A percentile compares a stretch with the other conserved stretches of the same genome.
These are phyloP conservation scores for Cyclotella cryptica DNA, from an alignment of 108 stramenopile genomes.

Conservation along the genomic window DNA sequence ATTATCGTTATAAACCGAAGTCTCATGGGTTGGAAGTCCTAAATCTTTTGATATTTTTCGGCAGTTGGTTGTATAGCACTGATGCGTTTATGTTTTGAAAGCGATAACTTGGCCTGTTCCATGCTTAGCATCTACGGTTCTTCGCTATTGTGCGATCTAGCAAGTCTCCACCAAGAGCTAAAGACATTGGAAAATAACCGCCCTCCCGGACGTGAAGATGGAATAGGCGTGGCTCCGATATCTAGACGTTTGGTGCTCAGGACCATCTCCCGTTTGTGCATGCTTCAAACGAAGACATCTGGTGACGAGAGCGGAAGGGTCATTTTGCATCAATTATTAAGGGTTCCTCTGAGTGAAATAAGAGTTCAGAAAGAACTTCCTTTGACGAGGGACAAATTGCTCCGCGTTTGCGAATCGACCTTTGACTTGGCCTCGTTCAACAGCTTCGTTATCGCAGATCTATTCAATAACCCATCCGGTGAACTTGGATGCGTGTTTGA, in stretches of 20 bases:
- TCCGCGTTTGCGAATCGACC: conserved; percentile 60
- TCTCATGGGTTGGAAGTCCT: neutral
- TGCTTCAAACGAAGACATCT: conserved; percentile 29
- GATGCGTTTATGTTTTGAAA: conserved; percentile 71
- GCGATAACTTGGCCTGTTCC: conserved; percentile 48
- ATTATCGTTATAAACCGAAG: neutral
- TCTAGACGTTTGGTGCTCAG: conserved; percentile 75
- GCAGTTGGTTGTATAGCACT: conserved; percentile 72
- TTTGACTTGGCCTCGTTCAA: conserved; percentile 78
- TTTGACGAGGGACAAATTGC: conserved; percentile 45
- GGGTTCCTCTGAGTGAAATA: conserved; percentile 27
- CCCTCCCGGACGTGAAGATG: conserved; percentile 51
- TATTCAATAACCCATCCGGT: conserved; percentile 34
- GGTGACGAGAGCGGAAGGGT: neutral
- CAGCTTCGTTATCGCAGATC: conserved; percentile 40
- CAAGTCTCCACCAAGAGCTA: conserved; percentile 55
- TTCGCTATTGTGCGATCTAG: conserved; percentile 55
- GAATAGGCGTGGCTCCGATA: conserved; percentile 61
- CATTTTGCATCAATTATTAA: conserved; percentile 43
- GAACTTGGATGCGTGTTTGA: conserved; percentile 38
- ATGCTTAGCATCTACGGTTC: conserved; percentile 42
- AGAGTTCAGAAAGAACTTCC: conserved; percentile 23
- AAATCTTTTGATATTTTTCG: conserved; percentile 11
- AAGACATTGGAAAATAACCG: conserved; percentile 70
- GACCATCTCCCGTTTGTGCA: conserved; percentile 61